Evolutionary conservation across 441 rosid species (phyloP).

Genomic region (Corymbia calophylla): DNA sequence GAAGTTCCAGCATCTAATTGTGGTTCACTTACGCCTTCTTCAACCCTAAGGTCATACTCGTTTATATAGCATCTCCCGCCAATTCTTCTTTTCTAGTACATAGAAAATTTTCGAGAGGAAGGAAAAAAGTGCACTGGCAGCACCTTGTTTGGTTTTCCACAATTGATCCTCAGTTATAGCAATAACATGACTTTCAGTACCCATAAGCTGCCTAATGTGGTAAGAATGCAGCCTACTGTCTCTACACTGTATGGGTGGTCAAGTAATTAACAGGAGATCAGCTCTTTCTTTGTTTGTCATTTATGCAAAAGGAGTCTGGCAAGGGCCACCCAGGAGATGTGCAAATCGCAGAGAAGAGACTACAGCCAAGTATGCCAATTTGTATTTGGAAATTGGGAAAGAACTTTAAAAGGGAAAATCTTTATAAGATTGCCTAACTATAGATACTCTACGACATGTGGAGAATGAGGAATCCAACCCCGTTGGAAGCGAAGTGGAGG

Average conservation of each 20-base stretch:
- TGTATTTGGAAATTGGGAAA: not conserved
- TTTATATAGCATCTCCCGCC: not conserved
- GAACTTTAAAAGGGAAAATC: not conserved
- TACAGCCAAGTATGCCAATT: not conserved
- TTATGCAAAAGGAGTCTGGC: not conserved
- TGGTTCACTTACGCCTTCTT: not conserved
- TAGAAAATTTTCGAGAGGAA: not conserved
- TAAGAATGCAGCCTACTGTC: not conserved
- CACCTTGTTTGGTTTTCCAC: not conserved
- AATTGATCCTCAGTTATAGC: not conserved
- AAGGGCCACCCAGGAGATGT: not conserved
- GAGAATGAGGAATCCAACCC: not conserved
- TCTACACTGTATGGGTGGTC: not conserved
- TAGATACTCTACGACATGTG: not conserved
- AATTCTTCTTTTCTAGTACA: not conserved
- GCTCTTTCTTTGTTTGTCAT: not conserved
- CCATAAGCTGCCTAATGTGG: not conserved
- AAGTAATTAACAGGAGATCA: not conserved
- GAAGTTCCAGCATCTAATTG: not conserved
- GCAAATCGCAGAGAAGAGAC: not conserved
- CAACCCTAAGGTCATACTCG: not conserved
- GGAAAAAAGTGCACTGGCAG: not conserved
- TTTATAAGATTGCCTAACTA: not conserved
- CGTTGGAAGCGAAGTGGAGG: not conserved
- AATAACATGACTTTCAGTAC: not conserved